Percentiles rank a stretch among this genome's conserved stretches.
phyloP scores from a whole-genome alignment of 2,329 filamentous ascomycete species.

The Orbilia oligospora region DNA sequence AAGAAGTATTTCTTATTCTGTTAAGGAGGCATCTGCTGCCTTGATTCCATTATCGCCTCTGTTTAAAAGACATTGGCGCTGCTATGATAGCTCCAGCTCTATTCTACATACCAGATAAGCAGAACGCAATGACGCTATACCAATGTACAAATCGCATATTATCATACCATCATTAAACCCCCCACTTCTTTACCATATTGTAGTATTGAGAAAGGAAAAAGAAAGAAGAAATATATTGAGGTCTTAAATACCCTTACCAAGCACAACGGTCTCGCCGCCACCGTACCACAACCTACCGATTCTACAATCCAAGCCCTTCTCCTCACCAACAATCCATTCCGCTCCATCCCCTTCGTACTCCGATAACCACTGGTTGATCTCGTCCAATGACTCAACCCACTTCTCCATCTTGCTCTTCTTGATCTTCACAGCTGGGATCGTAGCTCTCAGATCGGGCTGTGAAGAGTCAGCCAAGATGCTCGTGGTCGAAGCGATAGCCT shows the following conservation, averaged over 20 bases:
- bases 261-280: conserved; percentile 77
- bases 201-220: background rate
- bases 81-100: conserved; percentile 26
- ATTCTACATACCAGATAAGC: conserved; percentile 23
- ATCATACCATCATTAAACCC: conserved; percentile 28
- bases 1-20: background rate
- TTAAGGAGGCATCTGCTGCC: conserved; percentile 3
- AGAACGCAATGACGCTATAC: conserved; percentile 27
- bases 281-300: conserved; percentile 89
- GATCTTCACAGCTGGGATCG: conserved; percentile 66
- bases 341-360: conserved; percentile 73
- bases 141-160: conserved; percentile 17
- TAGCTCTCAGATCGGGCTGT: conserved; percentile 63
- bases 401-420: conserved; percentile 71
- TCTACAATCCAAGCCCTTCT: conserved; percentile 82
- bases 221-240: background rate
- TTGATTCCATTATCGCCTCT: conserved; percentile 10
- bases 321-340: conserved; percentile 90
- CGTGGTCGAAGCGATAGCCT: conserved; percentile 62
- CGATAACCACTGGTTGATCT: conserved; percentile 82
- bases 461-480: conserved; percentile 53
- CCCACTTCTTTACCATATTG: conserved; percentile 6
- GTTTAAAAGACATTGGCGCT: background rate
- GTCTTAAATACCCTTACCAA: conserved; percentile 52
- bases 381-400: conserved; percentile 80